These are phyloP conservation scores for Aegilops tauschii DNA, from an alignment of 176 grass and related monocot species.

Conservation along the genomic window DNA sequence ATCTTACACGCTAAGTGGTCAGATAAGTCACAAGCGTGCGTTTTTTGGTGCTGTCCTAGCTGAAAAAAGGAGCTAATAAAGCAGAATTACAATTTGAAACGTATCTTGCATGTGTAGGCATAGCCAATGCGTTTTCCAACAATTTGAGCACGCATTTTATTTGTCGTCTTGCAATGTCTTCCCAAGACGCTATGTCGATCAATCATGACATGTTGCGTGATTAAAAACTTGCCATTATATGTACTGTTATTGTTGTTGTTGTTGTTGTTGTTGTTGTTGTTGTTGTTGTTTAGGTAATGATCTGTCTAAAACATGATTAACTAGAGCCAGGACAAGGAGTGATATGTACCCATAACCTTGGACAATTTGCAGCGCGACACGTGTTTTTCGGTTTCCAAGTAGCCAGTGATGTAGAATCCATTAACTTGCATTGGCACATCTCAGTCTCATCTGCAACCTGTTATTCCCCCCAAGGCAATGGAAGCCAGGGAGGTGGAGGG, in stretches of 20 bases:
- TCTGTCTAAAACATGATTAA: not conserved
- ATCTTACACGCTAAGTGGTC: slow-evolving; percentile 4
- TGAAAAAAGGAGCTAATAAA: slow-evolving; percentile 16
- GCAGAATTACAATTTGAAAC: slow-evolving; percentile 20
- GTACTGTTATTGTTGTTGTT: too few species aligned
- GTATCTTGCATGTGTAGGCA: not conserved
- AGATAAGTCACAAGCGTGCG: not conserved
- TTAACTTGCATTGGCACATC: slow-evolving; percentile 3
- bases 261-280: not conserved
- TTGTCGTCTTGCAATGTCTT: not conserved
- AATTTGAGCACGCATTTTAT: not conserved
- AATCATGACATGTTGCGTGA: not conserved
- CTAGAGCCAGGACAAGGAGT: not conserved
- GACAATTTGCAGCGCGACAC: not conserved
- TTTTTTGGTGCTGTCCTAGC: not conserved
- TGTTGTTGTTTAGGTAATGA: not conserved
- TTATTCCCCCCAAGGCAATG: slow-evolving; percentile 18
- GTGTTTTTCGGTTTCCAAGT: slow-evolving; percentile 14
- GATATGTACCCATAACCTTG: not conserved
- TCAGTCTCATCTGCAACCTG: slow-evolving; percentile 4
- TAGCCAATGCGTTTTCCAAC: not conserved
- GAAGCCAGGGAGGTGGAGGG: not conserved
- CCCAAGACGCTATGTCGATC: not conserved
- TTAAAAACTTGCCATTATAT: not conserved
- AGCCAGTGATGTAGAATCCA: slow-evolving; percentile 37